phyloP scores from a whole-genome alignment of 2,329 filamentous ascomycete species.

The Diaporthe sp. region DNA sequence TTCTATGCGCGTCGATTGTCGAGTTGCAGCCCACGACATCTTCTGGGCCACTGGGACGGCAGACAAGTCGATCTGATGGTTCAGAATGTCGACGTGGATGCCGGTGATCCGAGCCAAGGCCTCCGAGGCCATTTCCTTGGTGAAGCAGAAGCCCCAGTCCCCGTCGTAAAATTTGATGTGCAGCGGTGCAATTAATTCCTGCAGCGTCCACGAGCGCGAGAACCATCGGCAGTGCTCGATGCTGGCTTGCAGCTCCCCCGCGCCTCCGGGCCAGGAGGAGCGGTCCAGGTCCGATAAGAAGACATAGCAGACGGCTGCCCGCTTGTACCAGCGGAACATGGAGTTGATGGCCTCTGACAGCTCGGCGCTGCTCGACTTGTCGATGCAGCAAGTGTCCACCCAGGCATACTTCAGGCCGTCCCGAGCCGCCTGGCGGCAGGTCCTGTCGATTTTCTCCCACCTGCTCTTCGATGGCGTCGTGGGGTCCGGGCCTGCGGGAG shows the following conservation, averaged over 20 bases:
- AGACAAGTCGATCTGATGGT: not conserved
- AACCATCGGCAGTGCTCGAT: conserved; percentile 37
- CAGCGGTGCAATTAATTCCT: conserved; percentile 36
- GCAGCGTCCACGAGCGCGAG: conserved; percentile 39
- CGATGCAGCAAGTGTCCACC: conserved; percentile 41
- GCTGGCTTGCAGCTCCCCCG: not conserved
- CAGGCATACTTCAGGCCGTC: conserved; percentile 32
- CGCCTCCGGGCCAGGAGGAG: too few species aligned
- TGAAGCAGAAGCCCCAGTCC: conserved; percentile 27
- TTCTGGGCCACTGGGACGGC: conserved; percentile 37
- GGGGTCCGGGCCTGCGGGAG: not conserved
- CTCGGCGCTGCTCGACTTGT: conserved; percentile 40
- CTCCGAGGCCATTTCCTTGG: conserved; percentile 11
- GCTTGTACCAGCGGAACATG: conserved; percentile 39
- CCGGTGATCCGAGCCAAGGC: conserved; percentile 27
- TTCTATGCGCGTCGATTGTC: conserved; percentile 34
- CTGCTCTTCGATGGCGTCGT: not conserved
- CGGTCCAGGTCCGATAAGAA: conserved; percentile 2
- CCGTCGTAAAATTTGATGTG: conserved; percentile 25
- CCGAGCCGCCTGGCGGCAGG: conserved; percentile 7
- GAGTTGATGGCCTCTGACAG: conserved; percentile 40
- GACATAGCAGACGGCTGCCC: conserved; percentile 32
- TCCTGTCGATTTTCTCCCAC: conserved; percentile 30
- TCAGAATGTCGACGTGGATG: conserved; percentile 32
- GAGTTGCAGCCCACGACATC: conserved; percentile 40